A percentile compares a stretch with the other conserved stretches of the same genome.
Conservation (phyloP, 164 flowering plant species). For the Santalum album region DNA sequence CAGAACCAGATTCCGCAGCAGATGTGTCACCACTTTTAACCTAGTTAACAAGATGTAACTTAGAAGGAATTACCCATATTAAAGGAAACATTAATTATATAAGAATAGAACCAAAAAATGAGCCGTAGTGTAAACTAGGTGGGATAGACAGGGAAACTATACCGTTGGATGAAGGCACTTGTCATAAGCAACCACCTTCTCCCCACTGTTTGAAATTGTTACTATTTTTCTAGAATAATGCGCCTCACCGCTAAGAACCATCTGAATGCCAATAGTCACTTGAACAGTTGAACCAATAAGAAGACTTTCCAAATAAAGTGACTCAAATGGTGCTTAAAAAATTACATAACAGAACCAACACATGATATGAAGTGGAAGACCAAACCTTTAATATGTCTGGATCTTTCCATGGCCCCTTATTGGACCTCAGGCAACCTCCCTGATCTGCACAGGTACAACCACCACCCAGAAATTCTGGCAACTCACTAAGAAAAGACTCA, state of each 20-base stretch:
- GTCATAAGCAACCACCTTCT: too few species aligned
- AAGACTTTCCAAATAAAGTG: neutral
- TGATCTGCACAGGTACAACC: constrained; percentile 24
- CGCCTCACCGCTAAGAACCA: constrained; percentile 22
- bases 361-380: neutral
- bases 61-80: neutral
- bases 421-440: constrained; percentile 32
- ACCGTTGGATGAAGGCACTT: neutral
- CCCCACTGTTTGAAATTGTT: too few species aligned
- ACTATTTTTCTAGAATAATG: too few species aligned
- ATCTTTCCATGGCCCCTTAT: constrained; percentile 33
- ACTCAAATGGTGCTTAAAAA: neutral
- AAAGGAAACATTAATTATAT: neutral
- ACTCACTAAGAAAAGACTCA: constrained; percentile 15
- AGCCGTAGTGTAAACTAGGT: constrained; percentile 3
- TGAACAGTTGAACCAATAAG: neutral
- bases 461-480: constrained; percentile 33
- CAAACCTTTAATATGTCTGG: constrained; percentile 24
- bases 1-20: constrained; percentile 10
- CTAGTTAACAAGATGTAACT: neutral
- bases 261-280: constrained; percentile 10
- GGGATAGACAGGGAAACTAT: neutral
- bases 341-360: neutral
- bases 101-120: constrained; percentile 12
- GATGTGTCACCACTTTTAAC: constrained; percentile 1